phyloP scores from a whole-genome alignment of 768 basidiomycete species.

The Inosperma sp. region DNA sequence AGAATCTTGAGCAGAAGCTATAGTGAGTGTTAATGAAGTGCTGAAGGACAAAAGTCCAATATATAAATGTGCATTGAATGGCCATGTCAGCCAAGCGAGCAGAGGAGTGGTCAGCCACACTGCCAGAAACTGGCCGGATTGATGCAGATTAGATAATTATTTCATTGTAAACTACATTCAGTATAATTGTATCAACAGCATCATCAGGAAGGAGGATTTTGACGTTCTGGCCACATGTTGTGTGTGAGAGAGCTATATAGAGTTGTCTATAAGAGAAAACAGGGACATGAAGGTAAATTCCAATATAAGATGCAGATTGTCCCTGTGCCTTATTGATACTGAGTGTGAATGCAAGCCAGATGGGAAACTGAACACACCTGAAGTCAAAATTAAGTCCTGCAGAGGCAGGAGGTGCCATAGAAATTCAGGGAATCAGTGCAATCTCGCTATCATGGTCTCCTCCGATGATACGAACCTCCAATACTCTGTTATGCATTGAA shows the following conservation, averaged over 20 bases:
- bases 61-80: too few species aligned
- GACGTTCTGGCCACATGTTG: slow-evolving; percentile 24
- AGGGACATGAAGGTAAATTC: slow-evolving; percentile 28
- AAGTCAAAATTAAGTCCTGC: slow-evolving; percentile 25
- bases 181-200: slow-evolving; percentile 10
- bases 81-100: too few species aligned
- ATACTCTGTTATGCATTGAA: slow-evolving; percentile 16
- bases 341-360: slow-evolving; percentile 35
- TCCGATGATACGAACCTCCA: slow-evolving; percentile 33
- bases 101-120: too few species aligned
- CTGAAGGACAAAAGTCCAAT: too few species aligned
- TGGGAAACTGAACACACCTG: slow-evolving; percentile 35
- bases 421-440: slow-evolving; percentile 37
- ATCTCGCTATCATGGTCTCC: slow-evolving; percentile 34
- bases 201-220: slow-evolving; percentile 20
- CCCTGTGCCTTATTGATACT: slow-evolving; percentile 39
- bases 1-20: background rate
- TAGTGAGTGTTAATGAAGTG: too few species aligned
- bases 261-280: slow-evolving; percentile 44
- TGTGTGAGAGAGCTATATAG: slow-evolving; percentile 40
- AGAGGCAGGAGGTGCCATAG: slow-evolving; percentile 16
- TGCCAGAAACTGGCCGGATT: too few species aligned
- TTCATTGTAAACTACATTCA: slow-evolving; percentile 30
- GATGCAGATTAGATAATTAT: slow-evolving; percentile 22
- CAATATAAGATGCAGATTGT: slow-evolving; percentile 33